Conservation (phyloP, 2,329 filamentous ascomycete genomes). For the Fusarium hainanense region DNA sequence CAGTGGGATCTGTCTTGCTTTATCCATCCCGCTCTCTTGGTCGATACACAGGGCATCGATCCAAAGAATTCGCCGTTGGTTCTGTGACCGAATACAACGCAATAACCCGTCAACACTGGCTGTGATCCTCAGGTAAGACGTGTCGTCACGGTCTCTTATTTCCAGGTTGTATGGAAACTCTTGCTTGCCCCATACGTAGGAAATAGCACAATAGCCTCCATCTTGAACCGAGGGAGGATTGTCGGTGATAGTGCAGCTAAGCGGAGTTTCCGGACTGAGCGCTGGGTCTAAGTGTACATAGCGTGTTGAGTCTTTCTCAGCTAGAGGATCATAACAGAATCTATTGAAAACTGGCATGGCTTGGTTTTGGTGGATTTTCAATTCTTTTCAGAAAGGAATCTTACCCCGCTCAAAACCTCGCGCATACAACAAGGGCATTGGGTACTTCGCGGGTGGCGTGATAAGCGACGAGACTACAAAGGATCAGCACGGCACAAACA, state of each 20-base stretch:
- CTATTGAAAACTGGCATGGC: background rate
- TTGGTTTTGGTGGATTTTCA: background rate
- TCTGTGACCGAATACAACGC: constrained; percentile 1
- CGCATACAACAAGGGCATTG: background rate
- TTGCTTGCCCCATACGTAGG: background rate
- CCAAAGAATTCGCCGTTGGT: background rate
- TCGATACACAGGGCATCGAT: constrained; percentile 5
- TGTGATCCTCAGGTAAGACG: constrained; percentile 9
- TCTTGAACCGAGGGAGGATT: background rate
- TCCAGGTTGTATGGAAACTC: background rate
- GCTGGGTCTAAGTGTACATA: background rate
- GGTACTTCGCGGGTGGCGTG: background rate
- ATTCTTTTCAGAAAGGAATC: background rate
- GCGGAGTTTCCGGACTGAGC: background rate
- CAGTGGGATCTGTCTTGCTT: constrained; percentile 4
- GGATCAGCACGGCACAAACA: background rate
- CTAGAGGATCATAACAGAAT: background rate
- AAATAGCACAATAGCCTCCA: background rate
- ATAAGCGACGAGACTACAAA: background rate
- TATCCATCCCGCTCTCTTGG: background rate
- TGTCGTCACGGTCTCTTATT: background rate
- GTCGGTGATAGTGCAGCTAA: background rate
- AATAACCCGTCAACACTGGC: constrained; percentile 2
- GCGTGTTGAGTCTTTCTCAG: background rate
- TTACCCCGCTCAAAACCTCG: background rate